A percentile compares a stretch with the other conserved stretches of the same genome.
Evolutionary conservation across 2,329 filamentous ascomycete species (phyloP).

Genomic region (Talaromyces sp.): DNA sequence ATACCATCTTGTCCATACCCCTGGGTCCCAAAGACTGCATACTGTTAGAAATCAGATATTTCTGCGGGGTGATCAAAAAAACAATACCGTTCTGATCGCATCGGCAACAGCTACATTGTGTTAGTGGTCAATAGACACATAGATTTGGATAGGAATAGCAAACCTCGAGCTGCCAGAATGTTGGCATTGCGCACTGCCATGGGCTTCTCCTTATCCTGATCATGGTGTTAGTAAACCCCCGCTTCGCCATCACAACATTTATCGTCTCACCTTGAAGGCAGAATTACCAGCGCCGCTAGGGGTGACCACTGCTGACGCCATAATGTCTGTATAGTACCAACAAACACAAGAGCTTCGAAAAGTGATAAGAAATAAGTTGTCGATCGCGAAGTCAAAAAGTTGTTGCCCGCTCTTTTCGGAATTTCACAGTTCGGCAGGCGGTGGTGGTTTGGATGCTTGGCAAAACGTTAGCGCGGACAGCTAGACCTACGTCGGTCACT

Average conservation of each 20-base stretch:
- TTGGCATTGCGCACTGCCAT: slow-evolving; percentile 94
- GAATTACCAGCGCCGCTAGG: slow-evolving; percentile 55
- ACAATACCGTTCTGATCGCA: slow-evolving; percentile 76
- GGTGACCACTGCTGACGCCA: slow-evolving; percentile 49
- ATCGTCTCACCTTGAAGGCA: slow-evolving; percentile 59
- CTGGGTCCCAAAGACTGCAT: slow-evolving; percentile 78
- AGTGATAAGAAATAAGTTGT: slow-evolving; percentile 15
- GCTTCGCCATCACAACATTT: slow-evolving; percentile 26
- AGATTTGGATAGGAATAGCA: slow-evolving; percentile 20
- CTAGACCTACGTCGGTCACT: slow-evolving; percentile 28
- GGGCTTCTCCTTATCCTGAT: slow-evolving; percentile 90
- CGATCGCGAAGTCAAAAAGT: neutral
- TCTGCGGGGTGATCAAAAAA: slow-evolving; percentile 22
- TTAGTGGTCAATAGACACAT: slow-evolving; percentile 25
- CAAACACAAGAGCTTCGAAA: slow-evolving; percentile 24
- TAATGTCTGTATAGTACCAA: slow-evolving; percentile 35
- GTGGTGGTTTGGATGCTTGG: slow-evolving; percentile 36
- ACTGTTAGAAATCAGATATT: slow-evolving; percentile 36
- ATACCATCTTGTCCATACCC: slow-evolving; percentile 96
- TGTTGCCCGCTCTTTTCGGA: slow-evolving; percentile 24
- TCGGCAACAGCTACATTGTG: slow-evolving; percentile 77
- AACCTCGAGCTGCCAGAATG: slow-evolving; percentile 94
- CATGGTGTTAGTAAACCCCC: slow-evolving; percentile 38
- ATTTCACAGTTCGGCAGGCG: slow-evolving; percentile 38
- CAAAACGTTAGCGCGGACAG: slow-evolving; percentile 37